Conservation (phyloP, 2,329 filamentous ascomycete species). For the Colletotrichum salicis region DNA sequence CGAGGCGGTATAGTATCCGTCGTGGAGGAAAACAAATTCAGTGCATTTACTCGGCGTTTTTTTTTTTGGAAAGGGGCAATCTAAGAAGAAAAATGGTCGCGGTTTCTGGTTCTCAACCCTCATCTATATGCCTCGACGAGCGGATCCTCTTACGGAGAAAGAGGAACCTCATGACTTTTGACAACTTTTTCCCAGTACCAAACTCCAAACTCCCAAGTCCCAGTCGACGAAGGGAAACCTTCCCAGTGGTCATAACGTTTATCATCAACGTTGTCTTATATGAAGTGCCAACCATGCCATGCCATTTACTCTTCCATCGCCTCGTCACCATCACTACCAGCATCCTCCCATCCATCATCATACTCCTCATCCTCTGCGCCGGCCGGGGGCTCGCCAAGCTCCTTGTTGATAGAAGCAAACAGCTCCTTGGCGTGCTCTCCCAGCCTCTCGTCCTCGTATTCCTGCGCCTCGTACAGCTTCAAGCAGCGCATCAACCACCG, state of each 20-base stretch:
- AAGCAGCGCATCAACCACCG: constrained; percentile 86
- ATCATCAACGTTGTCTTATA: background rate
- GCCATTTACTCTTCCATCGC: constrained; percentile 59
- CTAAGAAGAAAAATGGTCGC: constrained; percentile 4
- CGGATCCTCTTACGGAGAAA: background rate
- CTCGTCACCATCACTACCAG: constrained; percentile 57
- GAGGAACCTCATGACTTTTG: constrained; percentile 6
- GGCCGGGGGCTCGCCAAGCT: constrained; percentile 69
- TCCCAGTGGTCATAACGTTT: background rate
- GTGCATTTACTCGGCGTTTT: constrained; percentile 24
- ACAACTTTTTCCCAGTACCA: background rate
- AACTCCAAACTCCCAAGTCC: constrained; percentile 24
- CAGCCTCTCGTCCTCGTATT: constrained; percentile 87
- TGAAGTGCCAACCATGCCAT: background rate
- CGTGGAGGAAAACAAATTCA: background rate
- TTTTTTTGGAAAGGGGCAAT: constrained; percentile 14
- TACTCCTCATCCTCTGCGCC: constrained; percentile 67
- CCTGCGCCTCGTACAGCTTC: constrained; percentile 78
- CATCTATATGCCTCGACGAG: constrained; percentile 9
- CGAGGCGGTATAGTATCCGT: constrained; percentile 51
- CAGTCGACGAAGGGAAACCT: background rate
- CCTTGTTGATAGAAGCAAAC: constrained; percentile 69
- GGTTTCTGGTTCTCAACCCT: constrained; percentile 14
- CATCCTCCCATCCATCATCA: constrained; percentile 60
- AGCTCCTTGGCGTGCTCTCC: constrained; percentile 81